Conservation (phyloP, 2,329 filamentous ascomycete species). For the Pezicula carpinea region DNA sequence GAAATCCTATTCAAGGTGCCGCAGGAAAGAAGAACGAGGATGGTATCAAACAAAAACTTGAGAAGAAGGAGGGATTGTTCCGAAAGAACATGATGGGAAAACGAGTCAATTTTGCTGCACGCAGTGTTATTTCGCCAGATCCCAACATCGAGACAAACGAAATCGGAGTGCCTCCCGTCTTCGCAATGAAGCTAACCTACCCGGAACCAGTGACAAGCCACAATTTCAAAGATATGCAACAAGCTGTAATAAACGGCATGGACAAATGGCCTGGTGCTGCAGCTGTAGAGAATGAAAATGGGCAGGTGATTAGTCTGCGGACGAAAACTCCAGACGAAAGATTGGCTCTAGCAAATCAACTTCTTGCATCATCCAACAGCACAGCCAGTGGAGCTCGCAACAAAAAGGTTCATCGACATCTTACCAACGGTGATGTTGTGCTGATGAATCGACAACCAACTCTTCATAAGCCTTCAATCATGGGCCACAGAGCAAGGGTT, state of each 20-base stretch:
- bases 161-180: conserved; percentile 97
- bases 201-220: conserved; percentile 96
- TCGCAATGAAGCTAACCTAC: conserved; percentile 92
- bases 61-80: conserved; percentile 98
- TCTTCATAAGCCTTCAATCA: conserved; percentile 97
- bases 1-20: conserved; percentile 75
- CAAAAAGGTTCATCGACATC: conserved; percentile 94
- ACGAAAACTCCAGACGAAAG: conserved; percentile 87
- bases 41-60: conserved; percentile 94
- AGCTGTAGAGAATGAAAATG: conserved; percentile 93
- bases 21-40: conserved; percentile 79
- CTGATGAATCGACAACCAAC: conserved; percentile 99
- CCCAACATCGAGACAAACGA: conserved; percentile 99
- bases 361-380: conserved; percentile 77
- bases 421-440: conserved; percentile 95
- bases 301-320: conserved; percentile 81
- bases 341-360: conserved; percentile 83
- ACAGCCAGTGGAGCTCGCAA: conserved; percentile 72
- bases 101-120: conserved; percentile 95
- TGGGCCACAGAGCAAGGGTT: conserved; percentile 92
- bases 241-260: conserved; percentile 91
- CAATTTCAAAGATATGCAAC: conserved; percentile 93
- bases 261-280: conserved; percentile 92
- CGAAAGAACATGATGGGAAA: conserved; percentile 99
- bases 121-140: conserved; percentile 96